Evolutionary conservation across 2,329 filamentous ascomycete species (phyloP).

Genomic region (Exutisphaerella laricina): DNA sequence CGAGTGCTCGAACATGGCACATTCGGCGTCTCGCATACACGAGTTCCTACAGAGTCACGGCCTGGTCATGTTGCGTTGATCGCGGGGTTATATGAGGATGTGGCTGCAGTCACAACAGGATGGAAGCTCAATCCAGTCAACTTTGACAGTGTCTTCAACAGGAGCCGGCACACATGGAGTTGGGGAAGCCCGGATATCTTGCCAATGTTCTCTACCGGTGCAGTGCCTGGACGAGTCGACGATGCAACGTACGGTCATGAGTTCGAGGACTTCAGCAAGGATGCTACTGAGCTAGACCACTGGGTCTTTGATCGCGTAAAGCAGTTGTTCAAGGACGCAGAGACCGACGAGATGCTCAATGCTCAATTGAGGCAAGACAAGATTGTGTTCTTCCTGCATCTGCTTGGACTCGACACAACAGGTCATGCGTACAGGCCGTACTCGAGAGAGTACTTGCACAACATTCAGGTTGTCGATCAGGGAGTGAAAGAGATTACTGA

Average conservation of each 20-base stretch:
- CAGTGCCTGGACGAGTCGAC: slow-evolving; percentile 78
- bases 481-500: slow-evolving; percentile 80
- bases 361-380: slow-evolving; percentile 72
- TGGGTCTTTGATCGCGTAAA: slow-evolving; percentile 98
- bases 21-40: slow-evolving; percentile 94
- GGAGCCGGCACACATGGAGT: slow-evolving; percentile 94
- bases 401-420: slow-evolving; percentile 85
- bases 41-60: slow-evolving; percentile 92
- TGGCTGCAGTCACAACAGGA: slow-evolving; percentile 91
- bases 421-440: slow-evolving; percentile 86
- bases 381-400: slow-evolving; percentile 88
- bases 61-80: slow-evolving; percentile 96
- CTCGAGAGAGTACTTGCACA: slow-evolving; percentile 89
- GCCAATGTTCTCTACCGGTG: slow-evolving; percentile 95
- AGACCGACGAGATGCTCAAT: slow-evolving; percentile 68
- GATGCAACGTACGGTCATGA: slow-evolving; percentile 79
- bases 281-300: slow-evolving; percentile 74
- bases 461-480: slow-evolving; percentile 88
- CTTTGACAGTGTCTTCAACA: slow-evolving; percentile 98
- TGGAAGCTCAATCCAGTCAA: slow-evolving; percentile 99
- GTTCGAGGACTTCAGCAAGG: slow-evolving; percentile 80
- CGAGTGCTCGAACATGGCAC: slow-evolving; percentile 84
- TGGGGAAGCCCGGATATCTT: slow-evolving; percentile 98
- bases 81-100: slow-evolving; percentile 94
- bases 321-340: slow-evolving; percentile 74